phyloP scores from a whole-genome alignment of 83 land plant genomes.

The Isoetes engelmannii region DNA sequence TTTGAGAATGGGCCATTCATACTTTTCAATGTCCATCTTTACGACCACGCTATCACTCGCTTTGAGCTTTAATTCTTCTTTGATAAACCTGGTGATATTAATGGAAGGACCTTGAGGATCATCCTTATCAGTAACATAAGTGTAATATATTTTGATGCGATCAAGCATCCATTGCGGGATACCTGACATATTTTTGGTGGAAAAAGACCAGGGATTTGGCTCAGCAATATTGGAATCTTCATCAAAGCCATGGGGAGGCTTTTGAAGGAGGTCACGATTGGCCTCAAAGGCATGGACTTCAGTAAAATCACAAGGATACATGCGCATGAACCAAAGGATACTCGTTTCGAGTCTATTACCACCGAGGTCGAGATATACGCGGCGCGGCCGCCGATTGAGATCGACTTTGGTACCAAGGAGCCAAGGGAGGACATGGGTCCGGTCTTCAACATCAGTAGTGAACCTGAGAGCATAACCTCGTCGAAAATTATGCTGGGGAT shows the following conservation, averaged over 20 bases:
- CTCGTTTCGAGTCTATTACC: constrained; percentile 23
- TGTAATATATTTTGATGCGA: constrained; percentile 22
- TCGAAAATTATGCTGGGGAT: constrained; percentile 13
- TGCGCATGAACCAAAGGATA: constrained; percentile 21
- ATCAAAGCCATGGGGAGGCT: constrained; percentile 12
- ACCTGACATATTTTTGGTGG: neutral
- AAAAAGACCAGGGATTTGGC: constrained; percentile 2
- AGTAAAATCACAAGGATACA: constrained; percentile 33
- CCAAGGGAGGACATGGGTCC: constrained; percentile 16
- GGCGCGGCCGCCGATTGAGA: neutral
- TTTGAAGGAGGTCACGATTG: neutral
- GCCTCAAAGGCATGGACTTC: constrained; percentile 30
- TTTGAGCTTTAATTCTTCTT: constrained; percentile 19
- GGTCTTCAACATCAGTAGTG: constrained; percentile 15
- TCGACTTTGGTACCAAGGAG: constrained; percentile 13
- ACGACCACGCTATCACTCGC: constrained; percentile 19
- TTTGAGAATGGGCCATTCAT: constrained; percentile 29
- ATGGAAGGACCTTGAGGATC: constrained; percentile 1
- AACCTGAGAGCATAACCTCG: constrained; percentile 16
- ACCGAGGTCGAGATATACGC: constrained; percentile 24
- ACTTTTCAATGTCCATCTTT: constrained; percentile 32
- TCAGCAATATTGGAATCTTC: constrained; percentile 9
- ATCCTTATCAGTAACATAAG: constrained; percentile 18
- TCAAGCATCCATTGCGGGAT: constrained; percentile 28
- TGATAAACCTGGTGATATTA: constrained; percentile 25